These are phyloP conservation scores for Tephrocybe sp. DNA, from an alignment of 768 basidiomycete species.

Conservation along the genomic window DNA sequence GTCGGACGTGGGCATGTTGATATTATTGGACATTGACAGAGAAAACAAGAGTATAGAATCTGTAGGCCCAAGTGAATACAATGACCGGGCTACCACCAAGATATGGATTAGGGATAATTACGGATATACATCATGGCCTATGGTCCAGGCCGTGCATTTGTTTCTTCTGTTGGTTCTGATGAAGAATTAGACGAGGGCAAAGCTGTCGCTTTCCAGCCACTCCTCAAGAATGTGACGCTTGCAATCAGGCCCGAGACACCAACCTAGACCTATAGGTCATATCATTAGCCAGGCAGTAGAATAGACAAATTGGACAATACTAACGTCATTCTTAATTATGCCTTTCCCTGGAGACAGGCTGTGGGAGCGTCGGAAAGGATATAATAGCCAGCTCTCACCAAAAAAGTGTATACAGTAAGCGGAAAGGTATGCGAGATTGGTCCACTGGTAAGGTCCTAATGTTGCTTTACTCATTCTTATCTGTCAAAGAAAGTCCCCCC, in stretches of 20 bases:
- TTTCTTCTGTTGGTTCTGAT: conserved; percentile 20
- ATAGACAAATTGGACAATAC: conserved; percentile 16
- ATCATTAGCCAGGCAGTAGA: background rate
- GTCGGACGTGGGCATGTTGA: no score
- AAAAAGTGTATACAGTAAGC: conserved; percentile 75
- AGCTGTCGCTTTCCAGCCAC: conserved; percentile 71
- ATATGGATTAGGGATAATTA: no score
- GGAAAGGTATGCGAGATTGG: conserved; percentile 79
- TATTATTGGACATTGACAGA: no score
- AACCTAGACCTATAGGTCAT: conserved; percentile 34
- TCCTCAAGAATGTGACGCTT: conserved; percentile 59
- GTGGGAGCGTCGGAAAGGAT: background rate
- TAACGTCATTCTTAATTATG: conserved; percentile 63
- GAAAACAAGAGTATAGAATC: no score
- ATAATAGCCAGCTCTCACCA: conserved; percentile 54
- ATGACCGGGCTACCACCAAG: no score
- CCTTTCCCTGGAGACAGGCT: conserved; percentile 73
- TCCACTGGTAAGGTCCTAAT: conserved; percentile 70
- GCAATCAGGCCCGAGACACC: conserved; percentile 45
- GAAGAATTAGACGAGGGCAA: conserved; percentile 30
- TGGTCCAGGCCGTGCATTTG: conserved; percentile 7
- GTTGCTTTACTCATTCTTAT: conserved; percentile 52
- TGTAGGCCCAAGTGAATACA: no score
- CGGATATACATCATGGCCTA: conserved; percentile 26
- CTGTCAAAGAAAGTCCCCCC: conserved; percentile 45